A percentile compares a stretch with the other conserved stretches of the same genome.
Evolutionary conservation across 805 yeast species (phyloP).

Genomic region (Brettanomyces sp.): DNA sequence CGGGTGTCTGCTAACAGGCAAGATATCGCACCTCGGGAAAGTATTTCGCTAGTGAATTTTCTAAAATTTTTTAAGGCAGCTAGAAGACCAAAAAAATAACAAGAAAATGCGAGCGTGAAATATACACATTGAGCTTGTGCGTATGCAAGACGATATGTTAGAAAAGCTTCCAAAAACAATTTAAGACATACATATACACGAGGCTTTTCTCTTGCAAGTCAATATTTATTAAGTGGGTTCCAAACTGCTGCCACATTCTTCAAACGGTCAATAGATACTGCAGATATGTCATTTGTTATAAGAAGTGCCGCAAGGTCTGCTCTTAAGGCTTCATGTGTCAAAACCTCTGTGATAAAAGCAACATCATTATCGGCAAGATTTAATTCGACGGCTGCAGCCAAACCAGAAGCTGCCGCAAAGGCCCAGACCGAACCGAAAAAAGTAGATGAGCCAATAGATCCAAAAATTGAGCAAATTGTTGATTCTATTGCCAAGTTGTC

Average conservation of each 20-base stretch:
- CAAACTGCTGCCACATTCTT: too few relatives aligned
- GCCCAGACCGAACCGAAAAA: slow-evolving; percentile 80
- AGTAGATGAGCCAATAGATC: slow-evolving; percentile 82
- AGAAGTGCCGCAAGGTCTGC: slow-evolving; percentile 15
- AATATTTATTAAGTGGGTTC: too few relatives aligned
- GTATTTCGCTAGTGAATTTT: too few relatives aligned
- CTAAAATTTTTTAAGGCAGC: too few relatives aligned
- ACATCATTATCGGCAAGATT: slow-evolving; percentile 27
- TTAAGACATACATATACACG: too few relatives aligned
- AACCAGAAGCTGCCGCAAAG: slow-evolving; percentile 24
- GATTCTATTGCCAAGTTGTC: slow-evolving; percentile 85
- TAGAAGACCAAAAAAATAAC: background rate
- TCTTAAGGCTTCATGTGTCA: slow-evolving; percentile 10
- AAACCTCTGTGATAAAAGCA: slow-evolving; percentile 5
- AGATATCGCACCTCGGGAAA: too few relatives aligned
- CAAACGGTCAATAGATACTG: background rate
- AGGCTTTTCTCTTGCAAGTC: too few relatives aligned
- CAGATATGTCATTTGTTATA: background rate
- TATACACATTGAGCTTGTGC: too few relatives aligned
- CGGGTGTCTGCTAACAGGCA: too few relatives aligned
- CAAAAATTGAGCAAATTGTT: slow-evolving; percentile 81
- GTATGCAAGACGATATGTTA: too few relatives aligned
- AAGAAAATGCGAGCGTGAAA: too few relatives aligned
- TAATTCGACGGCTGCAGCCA: slow-evolving; percentile 34
- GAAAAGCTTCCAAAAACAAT: too few relatives aligned